Percentiles rank a stretch among this genome's conserved stretches.
These are phyloP conservation scores for Blastobotrys parvus DNA, from an alignment of 805 yeast species.

Conservation along the genomic window DNA sequence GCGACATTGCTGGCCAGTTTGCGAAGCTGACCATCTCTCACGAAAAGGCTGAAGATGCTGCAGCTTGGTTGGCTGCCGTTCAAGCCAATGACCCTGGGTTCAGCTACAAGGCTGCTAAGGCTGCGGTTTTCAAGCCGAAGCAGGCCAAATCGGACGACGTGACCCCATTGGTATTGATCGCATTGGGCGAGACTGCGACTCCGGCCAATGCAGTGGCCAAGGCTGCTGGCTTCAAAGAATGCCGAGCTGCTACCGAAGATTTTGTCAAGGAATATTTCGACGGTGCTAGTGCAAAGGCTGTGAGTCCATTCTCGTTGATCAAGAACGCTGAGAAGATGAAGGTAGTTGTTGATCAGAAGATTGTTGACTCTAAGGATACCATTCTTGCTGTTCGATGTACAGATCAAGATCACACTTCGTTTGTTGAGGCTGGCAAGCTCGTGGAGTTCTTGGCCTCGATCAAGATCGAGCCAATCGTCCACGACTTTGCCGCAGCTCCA, in stretches of 20 bases:
- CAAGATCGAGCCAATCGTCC: conserved; percentile 36
- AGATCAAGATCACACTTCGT: conserved; percentile 26
- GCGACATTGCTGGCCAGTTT: conserved; percentile 3
- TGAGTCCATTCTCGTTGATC: conserved; percentile 25
- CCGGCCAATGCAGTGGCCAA: conserved; percentile 59
- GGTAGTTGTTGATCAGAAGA: conserved; percentile 37
- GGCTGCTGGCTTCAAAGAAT: conserved; percentile 68
- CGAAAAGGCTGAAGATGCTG: conserved; percentile 14
- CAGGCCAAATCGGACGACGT: conserved; percentile 75
- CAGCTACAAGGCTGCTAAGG: conserved; percentile 39
- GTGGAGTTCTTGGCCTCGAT: conserved; percentile 39
- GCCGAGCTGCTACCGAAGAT: conserved; percentile 80
- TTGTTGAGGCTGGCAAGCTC: conserved; percentile 32
- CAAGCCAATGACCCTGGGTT: conserved; percentile 7
- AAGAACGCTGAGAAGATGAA: conserved; percentile 50
- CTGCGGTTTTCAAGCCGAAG: conserved; percentile 84
- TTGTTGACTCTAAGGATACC: conserved; percentile 27
- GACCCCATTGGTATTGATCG: conserved; percentile 74
- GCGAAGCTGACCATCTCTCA: conserved; percentile 11
- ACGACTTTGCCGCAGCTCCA: conserved; percentile 32
- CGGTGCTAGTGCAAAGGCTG: conserved; percentile 37
- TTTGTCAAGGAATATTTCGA: conserved; percentile 55
- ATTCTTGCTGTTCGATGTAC: conserved; percentile 23
- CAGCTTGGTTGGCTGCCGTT: conserved; percentile 16
- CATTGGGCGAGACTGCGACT: conserved; percentile 61